Conservation (phyloP, 305 asterid genomes). For the Striga hermonthica region DNA sequence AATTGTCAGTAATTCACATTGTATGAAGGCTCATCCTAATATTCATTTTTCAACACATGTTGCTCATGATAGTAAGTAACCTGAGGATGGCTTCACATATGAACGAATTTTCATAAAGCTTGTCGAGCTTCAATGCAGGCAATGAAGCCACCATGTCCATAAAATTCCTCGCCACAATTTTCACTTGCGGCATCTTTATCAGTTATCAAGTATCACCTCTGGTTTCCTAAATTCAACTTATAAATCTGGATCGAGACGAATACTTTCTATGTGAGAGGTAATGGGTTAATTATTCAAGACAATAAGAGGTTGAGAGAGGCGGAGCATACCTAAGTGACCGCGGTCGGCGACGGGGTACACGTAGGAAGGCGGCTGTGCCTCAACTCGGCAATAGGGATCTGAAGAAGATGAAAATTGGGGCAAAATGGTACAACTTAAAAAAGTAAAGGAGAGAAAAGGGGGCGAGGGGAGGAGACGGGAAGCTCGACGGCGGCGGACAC, state of each 20-base stretch:
- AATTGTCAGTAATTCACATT: conserved; percentile 2
- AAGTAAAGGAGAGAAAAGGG: too few species aligned
- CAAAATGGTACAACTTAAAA: too few species aligned
- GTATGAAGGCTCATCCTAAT: not conserved
- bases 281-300: too few species aligned
- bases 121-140: conserved; percentile 85
- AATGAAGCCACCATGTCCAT: conserved; percentile 99
- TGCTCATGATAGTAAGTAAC: conserved; percentile 27
- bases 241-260: not conserved
- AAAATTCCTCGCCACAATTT: conserved; percentile 82
- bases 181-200: conserved; percentile 84
- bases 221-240: conserved; percentile 22
- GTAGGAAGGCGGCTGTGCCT: too few species aligned
- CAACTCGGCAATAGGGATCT: too few species aligned
- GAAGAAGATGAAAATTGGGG: too few species aligned
- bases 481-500: too few species aligned
- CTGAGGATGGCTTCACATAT: conserved; percentile 92
- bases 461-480: too few species aligned
- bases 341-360: too few species aligned
- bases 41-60: conserved; percentile 9
- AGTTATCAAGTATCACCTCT: not conserved
- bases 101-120: conserved; percentile 79
- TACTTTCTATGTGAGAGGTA: too few species aligned
- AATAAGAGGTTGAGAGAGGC: too few species aligned
- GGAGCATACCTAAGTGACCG: too few species aligned